Evolutionary conservation across 148 eudicot genomes (phyloP).

Genomic region (Chenopodium formosanum): DNA sequence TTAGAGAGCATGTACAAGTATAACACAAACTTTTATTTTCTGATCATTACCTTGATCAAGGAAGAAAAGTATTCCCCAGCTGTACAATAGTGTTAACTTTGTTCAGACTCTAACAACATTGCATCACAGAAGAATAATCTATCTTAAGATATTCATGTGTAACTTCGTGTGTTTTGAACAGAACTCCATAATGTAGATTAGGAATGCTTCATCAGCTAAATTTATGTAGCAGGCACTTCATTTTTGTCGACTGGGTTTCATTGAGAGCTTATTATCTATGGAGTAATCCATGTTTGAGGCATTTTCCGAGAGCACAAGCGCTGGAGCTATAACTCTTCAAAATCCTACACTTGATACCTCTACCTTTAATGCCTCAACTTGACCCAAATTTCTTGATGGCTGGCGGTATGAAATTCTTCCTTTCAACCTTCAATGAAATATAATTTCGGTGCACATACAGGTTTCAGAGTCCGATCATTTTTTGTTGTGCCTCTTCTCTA

Average conservation of each 20-base stretch:
- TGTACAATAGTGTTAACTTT: neutral
- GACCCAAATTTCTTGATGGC: neutral
- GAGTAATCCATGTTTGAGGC: neutral
- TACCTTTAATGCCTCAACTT: neutral
- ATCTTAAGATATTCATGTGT: neutral
- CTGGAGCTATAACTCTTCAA: neutral
- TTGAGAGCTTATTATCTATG: neutral
- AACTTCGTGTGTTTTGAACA: neutral
- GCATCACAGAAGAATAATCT: neutral
- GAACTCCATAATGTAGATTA: neutral
- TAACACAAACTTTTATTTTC: neutral
- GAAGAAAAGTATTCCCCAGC: neutral
- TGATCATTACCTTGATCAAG: neutral
- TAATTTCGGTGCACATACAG: neutral
- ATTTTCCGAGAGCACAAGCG: neutral
- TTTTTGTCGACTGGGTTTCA: neutral
- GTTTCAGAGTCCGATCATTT: neutral
- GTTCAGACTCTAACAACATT: no score
- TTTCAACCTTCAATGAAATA: neutral
- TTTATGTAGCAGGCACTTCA: neutral
- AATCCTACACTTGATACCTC: neutral
- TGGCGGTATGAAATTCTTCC: neutral
- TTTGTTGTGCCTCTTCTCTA: slow-evolving; percentile 20
- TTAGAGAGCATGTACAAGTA: neutral
- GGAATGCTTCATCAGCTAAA: neutral